phyloP scores from a whole-genome alignment of 352 stramenopile genomes.

The Phytopythium vexans region DNA sequence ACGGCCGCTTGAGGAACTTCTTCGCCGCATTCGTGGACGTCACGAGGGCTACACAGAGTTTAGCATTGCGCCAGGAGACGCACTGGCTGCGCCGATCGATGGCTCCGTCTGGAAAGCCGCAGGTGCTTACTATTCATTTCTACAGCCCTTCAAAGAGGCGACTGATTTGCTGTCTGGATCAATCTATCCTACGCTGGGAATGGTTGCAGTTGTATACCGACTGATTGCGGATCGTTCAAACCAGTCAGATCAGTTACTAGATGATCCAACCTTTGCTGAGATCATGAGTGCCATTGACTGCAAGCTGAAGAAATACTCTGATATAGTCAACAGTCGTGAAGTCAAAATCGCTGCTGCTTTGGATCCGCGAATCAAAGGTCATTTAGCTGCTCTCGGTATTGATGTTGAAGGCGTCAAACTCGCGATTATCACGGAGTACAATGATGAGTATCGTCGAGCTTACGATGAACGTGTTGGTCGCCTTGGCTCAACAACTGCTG shows the following conservation, averaged over 20 bases:
- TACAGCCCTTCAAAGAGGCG: conserved; percentile 14
- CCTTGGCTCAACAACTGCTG: too few relatives aligned
- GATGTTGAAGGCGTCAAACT: conserved; percentile 5
- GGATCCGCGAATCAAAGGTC: conserved; percentile 8
- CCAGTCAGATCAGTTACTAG: not conserved
- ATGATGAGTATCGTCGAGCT: not conserved
- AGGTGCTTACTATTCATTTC: conserved; percentile 3
- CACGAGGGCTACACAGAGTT: conserved; percentile 10
- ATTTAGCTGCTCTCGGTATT: not conserved
- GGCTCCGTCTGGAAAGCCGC: not conserved
- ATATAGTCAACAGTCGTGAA: conserved; percentile 2
- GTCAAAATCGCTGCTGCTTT: conserved; percentile 11
- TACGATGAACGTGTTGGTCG: too few relatives aligned
- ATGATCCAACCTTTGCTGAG: conserved; percentile 6
- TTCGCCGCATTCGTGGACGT: conserved; percentile 1
- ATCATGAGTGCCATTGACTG: conserved; percentile 1
- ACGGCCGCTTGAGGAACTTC: conserved; percentile 4
- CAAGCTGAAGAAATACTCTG: conserved; percentile 8
- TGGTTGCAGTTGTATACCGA: conserved; percentile 3
- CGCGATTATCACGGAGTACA: conserved; percentile 2
- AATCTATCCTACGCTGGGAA: conserved; percentile 13
- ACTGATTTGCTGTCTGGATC: conserved; percentile 10
- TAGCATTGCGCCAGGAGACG: conserved; percentile 1
- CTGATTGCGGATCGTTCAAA: conserved; percentile 1
- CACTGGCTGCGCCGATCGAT: not conserved